Evolutionary conservation across 768 basidiomycete genomes (phyloP).

Genomic region (Lentinula boryana): DNA sequence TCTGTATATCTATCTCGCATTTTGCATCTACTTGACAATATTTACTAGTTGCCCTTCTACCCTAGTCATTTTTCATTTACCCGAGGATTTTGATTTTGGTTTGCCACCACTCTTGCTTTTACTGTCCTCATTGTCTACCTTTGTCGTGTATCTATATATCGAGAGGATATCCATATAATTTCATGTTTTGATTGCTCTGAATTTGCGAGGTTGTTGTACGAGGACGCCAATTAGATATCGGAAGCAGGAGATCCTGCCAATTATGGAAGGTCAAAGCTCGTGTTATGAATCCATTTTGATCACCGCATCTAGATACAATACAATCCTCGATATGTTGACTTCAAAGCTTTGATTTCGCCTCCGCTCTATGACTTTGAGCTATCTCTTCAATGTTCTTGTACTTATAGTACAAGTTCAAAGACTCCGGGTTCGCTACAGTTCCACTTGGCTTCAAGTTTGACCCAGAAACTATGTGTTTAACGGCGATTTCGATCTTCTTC

Average conservation of each 20-base stretch:
- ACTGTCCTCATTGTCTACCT: neutral
- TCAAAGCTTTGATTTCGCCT: neutral
- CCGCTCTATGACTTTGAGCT: neutral
- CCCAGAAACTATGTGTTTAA: constrained; percentile 75
- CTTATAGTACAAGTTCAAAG: constrained; percentile 58
- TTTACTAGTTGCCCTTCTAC: neutral
- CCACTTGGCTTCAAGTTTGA: constrained; percentile 53
- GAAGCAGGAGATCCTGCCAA: too few relatives aligned
- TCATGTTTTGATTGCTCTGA: too few relatives aligned
- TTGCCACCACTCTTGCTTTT: neutral
- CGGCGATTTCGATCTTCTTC: constrained; percentile 76
- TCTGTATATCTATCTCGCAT: constrained; percentile 4
- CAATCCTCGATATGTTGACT: neutral
- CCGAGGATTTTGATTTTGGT: neutral
- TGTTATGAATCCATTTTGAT: neutral
- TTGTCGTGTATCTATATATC: neutral
- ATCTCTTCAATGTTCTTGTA: constrained; percentile 43
- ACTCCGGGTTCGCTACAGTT: constrained; percentile 70
- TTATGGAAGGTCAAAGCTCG: too few relatives aligned
- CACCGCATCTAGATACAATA: neutral
- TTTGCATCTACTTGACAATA: neutral
- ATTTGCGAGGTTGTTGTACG: too few relatives aligned
- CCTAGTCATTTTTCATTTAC: neutral
- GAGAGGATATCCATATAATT: too few relatives aligned
- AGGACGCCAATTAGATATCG: too few relatives aligned